phyloP scores from a whole-genome alignment of 768 basidiomycete species.

The Suillus bovinus region DNA sequence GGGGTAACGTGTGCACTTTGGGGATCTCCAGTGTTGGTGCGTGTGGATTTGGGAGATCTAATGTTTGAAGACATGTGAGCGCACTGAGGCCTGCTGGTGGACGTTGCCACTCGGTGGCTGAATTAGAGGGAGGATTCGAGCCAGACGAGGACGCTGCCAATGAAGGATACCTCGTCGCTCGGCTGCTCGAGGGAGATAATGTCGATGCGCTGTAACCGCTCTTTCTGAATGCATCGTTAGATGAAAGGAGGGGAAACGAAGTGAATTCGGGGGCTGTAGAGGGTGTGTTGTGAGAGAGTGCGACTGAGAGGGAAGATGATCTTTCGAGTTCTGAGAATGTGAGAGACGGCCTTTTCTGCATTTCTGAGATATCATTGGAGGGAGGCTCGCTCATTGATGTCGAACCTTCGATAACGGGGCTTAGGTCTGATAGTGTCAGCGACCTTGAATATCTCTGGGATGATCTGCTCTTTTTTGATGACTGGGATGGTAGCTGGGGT shows the following conservation, averaged over 20 bases:
- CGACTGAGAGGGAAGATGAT: not conserved
- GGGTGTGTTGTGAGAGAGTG: not conserved
- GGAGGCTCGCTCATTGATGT: not conserved
- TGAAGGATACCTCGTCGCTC: conserved; percentile 30
- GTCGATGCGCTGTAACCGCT: conserved; percentile 21
- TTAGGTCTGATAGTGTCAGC: conserved; percentile 12
- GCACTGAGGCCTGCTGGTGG: conserved; percentile 25
- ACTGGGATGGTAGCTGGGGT: not conserved
- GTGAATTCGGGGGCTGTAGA: conserved; percentile 16
- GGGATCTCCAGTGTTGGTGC: conserved; percentile 10
- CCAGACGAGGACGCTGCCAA: conserved; percentile 18
- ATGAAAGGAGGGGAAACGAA: conserved; percentile 25
- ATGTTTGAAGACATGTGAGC: conserved; percentile 14
- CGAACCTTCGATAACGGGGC: conserved; percentile 22
- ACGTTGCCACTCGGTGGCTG: conserved; percentile 25
- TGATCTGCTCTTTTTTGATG: conserved; percentile 13
- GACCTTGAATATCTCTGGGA: conserved; percentile 12
- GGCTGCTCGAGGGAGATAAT: conserved; percentile 16
- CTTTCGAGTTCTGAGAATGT: not conserved
- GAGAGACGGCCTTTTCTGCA: not conserved
- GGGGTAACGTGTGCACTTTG: not conserved
- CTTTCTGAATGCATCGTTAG: conserved; percentile 28
- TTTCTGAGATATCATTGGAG: not conserved
- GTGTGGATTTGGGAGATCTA: conserved; percentile 24
- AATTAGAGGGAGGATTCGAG: conserved; percentile 14